A percentile compares a stretch with the other conserved stretches of the same genome.
phyloP scores from a whole-genome alignment of 73 alveolate species.

The Symbiodinium pilosum region DNA sequence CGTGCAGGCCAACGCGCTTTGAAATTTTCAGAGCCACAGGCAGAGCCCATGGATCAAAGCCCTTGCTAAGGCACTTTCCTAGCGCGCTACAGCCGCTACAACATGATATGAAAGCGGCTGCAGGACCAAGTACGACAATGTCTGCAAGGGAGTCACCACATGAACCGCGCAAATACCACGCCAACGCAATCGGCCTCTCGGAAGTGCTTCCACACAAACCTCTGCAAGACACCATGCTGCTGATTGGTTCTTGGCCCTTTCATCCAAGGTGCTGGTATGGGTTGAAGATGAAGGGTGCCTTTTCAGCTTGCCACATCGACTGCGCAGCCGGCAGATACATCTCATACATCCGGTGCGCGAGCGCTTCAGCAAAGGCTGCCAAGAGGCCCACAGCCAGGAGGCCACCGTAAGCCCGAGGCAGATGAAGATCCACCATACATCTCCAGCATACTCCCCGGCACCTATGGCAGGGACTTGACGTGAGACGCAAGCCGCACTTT shows the following conservation, averaged over 20 bases:
- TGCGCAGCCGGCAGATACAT: background rate
- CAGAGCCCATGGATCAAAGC: background rate
- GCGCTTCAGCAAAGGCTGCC: background rate
- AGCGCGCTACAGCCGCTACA: background rate
- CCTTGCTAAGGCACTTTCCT: background rate
- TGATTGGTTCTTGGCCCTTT: too few relatives aligned
- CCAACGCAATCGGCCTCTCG: conserved; percentile 34
- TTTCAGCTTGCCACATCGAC: background rate
- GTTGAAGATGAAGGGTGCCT: conserved; percentile 86
- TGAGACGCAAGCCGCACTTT: too few relatives aligned
- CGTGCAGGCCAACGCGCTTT: background rate
- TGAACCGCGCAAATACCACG: too few relatives aligned
- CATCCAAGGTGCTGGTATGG: conserved; percentile 65
- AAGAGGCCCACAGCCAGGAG: conserved; percentile 75
- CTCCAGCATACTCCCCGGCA: conserved; percentile 52
- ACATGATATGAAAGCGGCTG: too few relatives aligned
- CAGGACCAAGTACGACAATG: too few relatives aligned
- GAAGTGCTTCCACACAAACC: conserved; percentile 92
- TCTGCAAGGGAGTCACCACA: too few relatives aligned
- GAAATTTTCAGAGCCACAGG: background rate
- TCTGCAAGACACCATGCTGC: too few relatives aligned
- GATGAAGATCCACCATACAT: conserved; percentile 92
- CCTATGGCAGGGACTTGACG: background rate
- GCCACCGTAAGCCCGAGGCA: conserved; percentile 70
- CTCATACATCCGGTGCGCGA: background rate